A percentile compares a stretch with the other conserved stretches of the same genome.
These are phyloP conservation scores for Arthrobotrys sinensis DNA, from an alignment of 2,329 filamentous ascomycete species.

Conservation along the genomic window DNA sequence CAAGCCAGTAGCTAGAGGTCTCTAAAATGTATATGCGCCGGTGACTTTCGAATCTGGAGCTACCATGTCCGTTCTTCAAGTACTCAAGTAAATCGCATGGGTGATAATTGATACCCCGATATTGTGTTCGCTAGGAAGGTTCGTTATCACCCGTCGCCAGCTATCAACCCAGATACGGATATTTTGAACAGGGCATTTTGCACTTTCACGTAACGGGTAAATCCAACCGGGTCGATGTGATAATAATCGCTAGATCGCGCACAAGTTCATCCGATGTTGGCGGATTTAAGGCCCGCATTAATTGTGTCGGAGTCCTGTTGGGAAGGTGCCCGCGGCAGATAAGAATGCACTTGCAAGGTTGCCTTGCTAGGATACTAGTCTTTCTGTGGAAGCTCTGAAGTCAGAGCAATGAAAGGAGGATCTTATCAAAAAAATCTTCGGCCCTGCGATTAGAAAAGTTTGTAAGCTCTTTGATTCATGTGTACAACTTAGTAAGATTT, in stretches of 20 bases:
- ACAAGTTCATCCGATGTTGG: conserved; percentile 61
- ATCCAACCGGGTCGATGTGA: conserved; percentile 39
- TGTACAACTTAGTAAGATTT: background rate
- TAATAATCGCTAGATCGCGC: conserved; percentile 32
- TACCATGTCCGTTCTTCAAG: background rate
- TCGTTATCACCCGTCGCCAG: conserved; percentile 12
- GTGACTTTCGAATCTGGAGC: conserved; percentile 15
- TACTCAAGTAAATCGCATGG: background rate
- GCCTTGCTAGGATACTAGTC: conserved; percentile 16
- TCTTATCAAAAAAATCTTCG: conserved; percentile 26
- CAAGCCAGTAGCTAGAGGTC: background rate
- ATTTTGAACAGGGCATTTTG: conserved; percentile 9
- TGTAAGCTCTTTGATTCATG: background rate
- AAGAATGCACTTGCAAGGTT: conserved; percentile 25
- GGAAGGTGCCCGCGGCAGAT: conserved; percentile 51
- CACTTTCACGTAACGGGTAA: conserved; percentile 39
- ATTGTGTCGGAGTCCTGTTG: conserved; percentile 4
- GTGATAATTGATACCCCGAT: conserved; percentile 6
- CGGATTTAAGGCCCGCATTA: conserved; percentile 57
- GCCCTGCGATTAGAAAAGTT: background rate
- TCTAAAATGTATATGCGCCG: conserved; percentile 5
- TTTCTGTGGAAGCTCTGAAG: conserved; percentile 14
- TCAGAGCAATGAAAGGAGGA: background rate
- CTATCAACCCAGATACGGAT: conserved; percentile 19
- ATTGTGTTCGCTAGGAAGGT: conserved; percentile 14